Evolutionary conservation across 306 rosid species (phyloP).

Genomic region (Cucurbita maxima): DNA sequence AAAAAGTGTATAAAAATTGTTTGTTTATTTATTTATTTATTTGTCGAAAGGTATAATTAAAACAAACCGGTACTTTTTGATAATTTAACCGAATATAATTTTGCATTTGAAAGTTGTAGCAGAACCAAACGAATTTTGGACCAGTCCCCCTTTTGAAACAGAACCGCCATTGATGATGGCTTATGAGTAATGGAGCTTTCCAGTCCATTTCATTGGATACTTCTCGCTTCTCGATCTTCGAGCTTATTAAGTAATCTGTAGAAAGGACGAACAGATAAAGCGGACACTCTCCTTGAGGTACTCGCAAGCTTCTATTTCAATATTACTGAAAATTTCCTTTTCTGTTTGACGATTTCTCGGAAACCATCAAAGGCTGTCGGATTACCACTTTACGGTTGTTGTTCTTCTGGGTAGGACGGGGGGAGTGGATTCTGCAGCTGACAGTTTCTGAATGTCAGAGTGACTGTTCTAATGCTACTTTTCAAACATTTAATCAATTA

Average conservation of each 20-base stretch:
- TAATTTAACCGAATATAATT: neutral
- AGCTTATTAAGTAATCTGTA: slow-evolving; percentile 7
- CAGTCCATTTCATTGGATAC: slow-evolving; percentile 28
- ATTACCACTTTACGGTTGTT: neutral
- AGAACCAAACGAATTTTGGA: neutral
- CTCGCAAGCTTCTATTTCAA: slow-evolving; percentile 5
- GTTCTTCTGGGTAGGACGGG: neutral
- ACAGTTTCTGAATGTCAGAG: slow-evolving; percentile 3
- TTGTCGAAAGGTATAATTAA: no score
- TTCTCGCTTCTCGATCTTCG: slow-evolving; percentile 24
- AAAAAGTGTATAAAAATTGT: no score
- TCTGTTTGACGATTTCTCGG: slow-evolving; percentile 10
- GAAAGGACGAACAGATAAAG: slow-evolving; percentile 17
- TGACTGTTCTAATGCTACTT: neutral
- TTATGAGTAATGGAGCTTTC: neutral
- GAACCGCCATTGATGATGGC: neutral
- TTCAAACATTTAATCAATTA: neutral
- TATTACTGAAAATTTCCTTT: slow-evolving; percentile 13
- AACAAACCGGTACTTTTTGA: no score
- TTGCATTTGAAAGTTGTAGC: neutral
- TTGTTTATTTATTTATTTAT: no score
- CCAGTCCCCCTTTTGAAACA: neutral
- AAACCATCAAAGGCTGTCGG: neutral
- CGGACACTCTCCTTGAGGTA: slow-evolving; percentile 1
- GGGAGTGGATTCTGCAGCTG: neutral